Evolutionary conservation across 768 basidiomycete species (phyloP).

Genomic region (Macrolepiota fuliginosa): DNA sequence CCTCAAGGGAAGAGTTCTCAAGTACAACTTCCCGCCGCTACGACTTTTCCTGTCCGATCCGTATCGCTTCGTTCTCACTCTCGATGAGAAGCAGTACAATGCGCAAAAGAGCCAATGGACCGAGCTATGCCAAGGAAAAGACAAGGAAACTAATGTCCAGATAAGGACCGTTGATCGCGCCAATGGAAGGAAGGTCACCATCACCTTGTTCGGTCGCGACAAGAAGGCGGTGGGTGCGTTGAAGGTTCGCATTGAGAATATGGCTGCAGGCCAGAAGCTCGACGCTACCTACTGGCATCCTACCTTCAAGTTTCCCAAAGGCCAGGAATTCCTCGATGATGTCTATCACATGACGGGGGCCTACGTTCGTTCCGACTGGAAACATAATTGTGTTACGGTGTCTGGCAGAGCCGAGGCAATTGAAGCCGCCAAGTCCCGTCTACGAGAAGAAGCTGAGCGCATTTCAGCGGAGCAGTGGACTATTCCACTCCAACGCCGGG

Average conservation of each 20-base stretch:
- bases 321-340: conserved; percentile 31
- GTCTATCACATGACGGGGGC: conserved; percentile 36
- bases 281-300: conserved; percentile 48
- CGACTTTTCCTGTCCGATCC: conserved; percentile 45
- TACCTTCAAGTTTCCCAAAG: conserved; percentile 28
- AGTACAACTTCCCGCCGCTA: conserved; percentile 28
- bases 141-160: conserved; percentile 18
- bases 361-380: conserved; percentile 45
- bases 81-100: conserved; percentile 46
- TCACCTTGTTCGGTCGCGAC: conserved; percentile 49
- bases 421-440: conserved; percentile 39
- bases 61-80: conserved; percentile 47
- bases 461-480: conserved; percentile 42
- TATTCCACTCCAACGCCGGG: conserved; percentile 33
- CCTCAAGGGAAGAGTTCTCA: conserved; percentile 31
- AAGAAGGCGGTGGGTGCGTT: conserved; percentile 53
- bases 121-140: conserved; percentile 36
- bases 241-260: conserved; percentile 58
- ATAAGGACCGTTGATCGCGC: conserved; percentile 27
- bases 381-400: conserved; percentile 39
- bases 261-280: conserved; percentile 49
- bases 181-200: conserved; percentile 25
- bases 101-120: conserved; percentile 53
- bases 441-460: conserved; percentile 46
- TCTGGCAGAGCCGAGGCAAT: conserved; percentile 41